Evolutionary conservation across 805 yeast species (phyloP).

Genomic region (Candida chilensis): DNA sequence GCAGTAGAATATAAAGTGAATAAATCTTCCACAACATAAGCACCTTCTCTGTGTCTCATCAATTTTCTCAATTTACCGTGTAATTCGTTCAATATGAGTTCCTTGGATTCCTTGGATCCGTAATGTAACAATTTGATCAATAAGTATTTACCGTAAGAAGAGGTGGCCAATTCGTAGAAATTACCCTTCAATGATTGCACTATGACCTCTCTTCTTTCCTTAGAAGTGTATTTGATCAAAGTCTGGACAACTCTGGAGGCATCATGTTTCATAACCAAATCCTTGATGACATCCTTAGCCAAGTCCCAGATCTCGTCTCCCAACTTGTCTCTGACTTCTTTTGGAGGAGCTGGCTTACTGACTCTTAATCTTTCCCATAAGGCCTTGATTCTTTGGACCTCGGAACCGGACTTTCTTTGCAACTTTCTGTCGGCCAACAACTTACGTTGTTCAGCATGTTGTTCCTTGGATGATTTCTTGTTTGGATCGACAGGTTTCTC

Average conservation of each 20-base stretch:
- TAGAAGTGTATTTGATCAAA: constrained; percentile 75
- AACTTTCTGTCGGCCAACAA: constrained; percentile 75
- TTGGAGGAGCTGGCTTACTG: constrained; percentile 73
- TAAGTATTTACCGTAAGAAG: constrained; percentile 89
- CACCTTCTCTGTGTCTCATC: constrained; percentile 97
- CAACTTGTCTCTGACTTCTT: constrained; percentile 65
- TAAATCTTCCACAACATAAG: constrained; percentile 92
- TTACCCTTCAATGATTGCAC: constrained; percentile 63
- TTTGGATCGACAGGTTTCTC: constrained; percentile 23
- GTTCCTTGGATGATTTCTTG: constrained; percentile 49
- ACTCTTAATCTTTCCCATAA: constrained; percentile 91
- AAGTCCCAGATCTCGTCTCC: constrained; percentile 81
- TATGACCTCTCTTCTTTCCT: constrained; percentile 67
- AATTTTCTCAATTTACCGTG: constrained; percentile 87
- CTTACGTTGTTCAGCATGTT: constrained; percentile 78
- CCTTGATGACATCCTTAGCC: constrained; percentile 67
- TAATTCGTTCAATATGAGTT: constrained; percentile 67
- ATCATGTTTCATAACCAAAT: constrained; percentile 89
- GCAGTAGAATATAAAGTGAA: constrained; percentile 77
- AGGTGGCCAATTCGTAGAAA: constrained; percentile 77
- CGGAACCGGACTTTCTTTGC: constrained; percentile 78
- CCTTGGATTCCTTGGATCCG: constrained; percentile 78
- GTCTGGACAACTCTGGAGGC: constrained; percentile 96
- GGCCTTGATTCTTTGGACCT: constrained; percentile 75
- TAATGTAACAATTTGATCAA: constrained; percentile 85